Evolutionary conservation across 1,284 basidiomycete genomes (phyloP).

Genomic region (Moniliophthora roreri): DNA sequence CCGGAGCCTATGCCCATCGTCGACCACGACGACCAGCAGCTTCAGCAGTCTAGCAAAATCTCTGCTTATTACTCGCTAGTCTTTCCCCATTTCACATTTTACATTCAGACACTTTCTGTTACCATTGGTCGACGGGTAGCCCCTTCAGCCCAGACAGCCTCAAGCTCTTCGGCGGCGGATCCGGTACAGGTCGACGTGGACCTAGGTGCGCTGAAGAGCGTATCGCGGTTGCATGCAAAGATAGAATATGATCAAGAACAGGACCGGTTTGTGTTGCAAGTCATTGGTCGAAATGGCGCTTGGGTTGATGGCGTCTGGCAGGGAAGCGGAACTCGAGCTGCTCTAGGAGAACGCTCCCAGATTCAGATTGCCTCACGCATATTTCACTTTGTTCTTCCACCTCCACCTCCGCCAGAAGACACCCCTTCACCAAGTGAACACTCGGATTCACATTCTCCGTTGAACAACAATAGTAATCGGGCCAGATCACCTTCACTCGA

Average conservation of each 20-base stretch:
- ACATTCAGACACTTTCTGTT: constrained; percentile 80
- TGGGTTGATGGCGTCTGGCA: constrained; percentile 98
- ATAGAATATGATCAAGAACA: constrained; percentile 90
- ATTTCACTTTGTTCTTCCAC: constrained; percentile 94
- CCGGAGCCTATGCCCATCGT: constrained; percentile 1
- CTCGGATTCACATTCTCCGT: constrained; percentile 32
- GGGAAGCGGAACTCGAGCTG: constrained; percentile 82
- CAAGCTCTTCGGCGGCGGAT: constrained; percentile 64
- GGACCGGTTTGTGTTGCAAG: constrained; percentile 87
- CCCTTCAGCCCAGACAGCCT: constrained; percentile 40
- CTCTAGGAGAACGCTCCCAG: constrained; percentile 85
- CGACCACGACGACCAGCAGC: constrained; percentile 29
- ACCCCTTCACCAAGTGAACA: constrained; percentile 74
- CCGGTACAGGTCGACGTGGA: constrained; percentile 85
- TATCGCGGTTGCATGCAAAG: constrained; percentile 93
- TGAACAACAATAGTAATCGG: constrained; percentile 39
- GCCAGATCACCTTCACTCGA: constrained; percentile 73
- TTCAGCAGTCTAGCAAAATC: constrained; percentile 58
- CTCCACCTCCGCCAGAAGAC: constrained; percentile 69
- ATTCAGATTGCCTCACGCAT: constrained; percentile 98
- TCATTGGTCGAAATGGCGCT: constrained; percentile 93
- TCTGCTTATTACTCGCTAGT: constrained; percentile 92
- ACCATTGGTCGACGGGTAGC: constrained; percentile 76
- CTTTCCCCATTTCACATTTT: constrained; percentile 89
- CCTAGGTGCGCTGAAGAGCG: constrained; percentile 94